Evolutionary conservation across 495 filamentous ascomycete species (phyloP).

Genomic region (Lepidopterella palustris): DNA sequence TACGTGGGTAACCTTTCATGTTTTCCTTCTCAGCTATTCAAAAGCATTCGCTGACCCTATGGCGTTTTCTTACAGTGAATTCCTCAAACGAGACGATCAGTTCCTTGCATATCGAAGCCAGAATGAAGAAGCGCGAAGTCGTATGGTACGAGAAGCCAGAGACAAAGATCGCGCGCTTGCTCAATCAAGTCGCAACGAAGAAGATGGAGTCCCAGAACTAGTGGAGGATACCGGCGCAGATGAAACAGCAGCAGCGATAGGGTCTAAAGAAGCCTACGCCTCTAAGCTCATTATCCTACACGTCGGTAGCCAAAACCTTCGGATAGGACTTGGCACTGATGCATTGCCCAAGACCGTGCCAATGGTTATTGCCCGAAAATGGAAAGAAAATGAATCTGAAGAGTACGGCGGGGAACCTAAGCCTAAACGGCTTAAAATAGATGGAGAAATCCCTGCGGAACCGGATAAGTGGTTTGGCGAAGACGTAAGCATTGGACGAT

Average conservation of each 20-base stretch:
- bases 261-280: slow-evolving; percentile 44
- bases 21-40: too few species aligned
- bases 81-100: slow-evolving; percentile 96
- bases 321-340: slow-evolving; percentile 89
- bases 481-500: slow-evolving; percentile 49
- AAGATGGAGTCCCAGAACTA: slow-evolving; percentile 50
- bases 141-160: slow-evolving; percentile 73
- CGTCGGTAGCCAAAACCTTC: slow-evolving; percentile 93
- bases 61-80: slow-evolving; percentile 76
- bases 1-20: slow-evolving; percentile 67
- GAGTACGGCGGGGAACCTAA: slow-evolving; percentile 68
- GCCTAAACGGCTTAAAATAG: slow-evolving; percentile 78
- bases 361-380: slow-evolving; percentile 81
- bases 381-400: slow-evolving; percentile 70
- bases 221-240: slow-evolving; percentile 53
- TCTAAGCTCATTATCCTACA: slow-evolving; percentile 95
- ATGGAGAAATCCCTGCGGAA: slow-evolving; percentile 47
- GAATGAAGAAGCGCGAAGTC: slow-evolving; percentile 70
- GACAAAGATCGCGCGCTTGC: slow-evolving; percentile 81
- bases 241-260: slow-evolving; percentile 40
- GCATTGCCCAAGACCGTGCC: slow-evolving; percentile 89
- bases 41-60: too few species aligned
- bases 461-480: slow-evolving; percentile 79
- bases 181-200: slow-evolving; percentile 48
- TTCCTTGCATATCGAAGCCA: slow-evolving; percentile 81